A percentile compares a stretch with the other conserved stretches of the same genome.
Conservation (phyloP, 73 alveolate genomes). For the Durusdinium trenchii region DNA sequence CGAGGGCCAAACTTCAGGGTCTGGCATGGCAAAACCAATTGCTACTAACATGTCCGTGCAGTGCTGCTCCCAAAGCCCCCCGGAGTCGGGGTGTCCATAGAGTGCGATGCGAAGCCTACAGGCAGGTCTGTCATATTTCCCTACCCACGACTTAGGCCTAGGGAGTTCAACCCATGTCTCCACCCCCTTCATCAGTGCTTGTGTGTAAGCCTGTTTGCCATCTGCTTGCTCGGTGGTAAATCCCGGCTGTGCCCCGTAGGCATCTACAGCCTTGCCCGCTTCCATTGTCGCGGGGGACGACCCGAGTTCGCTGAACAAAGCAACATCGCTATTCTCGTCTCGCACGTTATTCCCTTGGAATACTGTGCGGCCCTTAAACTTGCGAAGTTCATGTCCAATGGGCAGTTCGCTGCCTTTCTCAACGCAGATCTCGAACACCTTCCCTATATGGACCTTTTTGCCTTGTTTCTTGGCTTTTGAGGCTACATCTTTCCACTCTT, state of each 20-base stretch:
- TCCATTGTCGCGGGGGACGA: constrained; percentile 12
- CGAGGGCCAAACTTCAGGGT: constrained; percentile 34
- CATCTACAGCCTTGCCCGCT: constrained; percentile 35
- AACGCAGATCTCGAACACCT: constrained; percentile 42
- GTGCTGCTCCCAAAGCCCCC: constrained; percentile 31
- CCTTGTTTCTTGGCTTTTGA: background rate
- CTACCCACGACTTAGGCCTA: background rate
- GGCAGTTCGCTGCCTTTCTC: constrained; percentile 57
- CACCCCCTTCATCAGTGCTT: background rate
- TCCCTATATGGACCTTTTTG: background rate
- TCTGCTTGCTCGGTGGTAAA: background rate
- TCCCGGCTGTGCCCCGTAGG: constrained; percentile 19
- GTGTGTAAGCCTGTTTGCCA: constrained; percentile 39
- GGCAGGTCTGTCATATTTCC: background rate
- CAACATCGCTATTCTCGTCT: constrained; percentile 13
- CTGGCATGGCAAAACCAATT: background rate
- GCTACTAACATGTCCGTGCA: background rate
- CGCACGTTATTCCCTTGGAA: constrained; percentile 29
- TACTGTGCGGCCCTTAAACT: background rate
- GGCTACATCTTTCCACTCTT: background rate
- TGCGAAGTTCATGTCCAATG: background rate
- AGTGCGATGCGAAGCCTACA: background rate
- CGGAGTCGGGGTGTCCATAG: constrained; percentile 44
- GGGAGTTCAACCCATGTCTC: constrained; percentile 34
- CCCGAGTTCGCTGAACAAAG: background rate